These are phyloP conservation scores for Monosporascus sp. DNA, from an alignment of 2,329 filamentous ascomycete genomes.

Conservation along the genomic window DNA sequence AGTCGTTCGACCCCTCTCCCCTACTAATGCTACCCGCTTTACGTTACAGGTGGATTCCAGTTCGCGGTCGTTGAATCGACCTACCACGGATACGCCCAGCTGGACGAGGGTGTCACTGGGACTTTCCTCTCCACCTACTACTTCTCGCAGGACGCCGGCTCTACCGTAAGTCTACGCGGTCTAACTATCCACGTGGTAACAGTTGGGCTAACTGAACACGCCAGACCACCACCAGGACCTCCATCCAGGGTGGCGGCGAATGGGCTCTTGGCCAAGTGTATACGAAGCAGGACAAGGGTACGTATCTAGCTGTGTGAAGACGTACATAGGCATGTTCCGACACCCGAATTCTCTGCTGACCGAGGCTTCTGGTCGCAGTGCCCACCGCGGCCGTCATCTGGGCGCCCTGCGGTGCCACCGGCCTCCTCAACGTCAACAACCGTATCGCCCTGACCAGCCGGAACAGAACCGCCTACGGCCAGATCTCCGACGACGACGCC, in stretches of 20 bases:
- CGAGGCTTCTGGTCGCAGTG: slow-evolving; percentile 13
- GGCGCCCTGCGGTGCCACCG: slow-evolving; percentile 39
- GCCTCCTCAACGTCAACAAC: slow-evolving; percentile 45
- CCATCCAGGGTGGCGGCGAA: slow-evolving; percentile 35
- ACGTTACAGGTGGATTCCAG: slow-evolving; percentile 32
- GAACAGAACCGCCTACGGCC: slow-evolving; percentile 31
- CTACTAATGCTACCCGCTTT: neutral
- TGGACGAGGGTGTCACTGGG: slow-evolving; percentile 39
- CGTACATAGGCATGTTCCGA: no score
- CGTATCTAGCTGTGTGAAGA: neutral
- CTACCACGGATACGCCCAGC: slow-evolving; percentile 44
- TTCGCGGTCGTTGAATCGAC: slow-evolving; percentile 41
- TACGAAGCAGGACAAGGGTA: slow-evolving; percentile 36
- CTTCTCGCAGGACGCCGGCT: slow-evolving; percentile 39
- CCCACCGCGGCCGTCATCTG: slow-evolving; percentile 40
- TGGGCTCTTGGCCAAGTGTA: slow-evolving; percentile 40
- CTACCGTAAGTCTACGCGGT: slow-evolving; percentile 25
- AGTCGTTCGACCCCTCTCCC: no score
- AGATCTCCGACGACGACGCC: slow-evolving; percentile 40
- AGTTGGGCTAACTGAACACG: slow-evolving; percentile 1
- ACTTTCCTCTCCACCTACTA: slow-evolving; percentile 43
- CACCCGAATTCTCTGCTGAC: neutral
- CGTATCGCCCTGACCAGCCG: slow-evolving; percentile 36
- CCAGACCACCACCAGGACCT: slow-evolving; percentile 37
- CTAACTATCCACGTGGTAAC: neutral